Conservation (phyloP, 257 asterid genomes). For the Primulina tabacum region DNA sequence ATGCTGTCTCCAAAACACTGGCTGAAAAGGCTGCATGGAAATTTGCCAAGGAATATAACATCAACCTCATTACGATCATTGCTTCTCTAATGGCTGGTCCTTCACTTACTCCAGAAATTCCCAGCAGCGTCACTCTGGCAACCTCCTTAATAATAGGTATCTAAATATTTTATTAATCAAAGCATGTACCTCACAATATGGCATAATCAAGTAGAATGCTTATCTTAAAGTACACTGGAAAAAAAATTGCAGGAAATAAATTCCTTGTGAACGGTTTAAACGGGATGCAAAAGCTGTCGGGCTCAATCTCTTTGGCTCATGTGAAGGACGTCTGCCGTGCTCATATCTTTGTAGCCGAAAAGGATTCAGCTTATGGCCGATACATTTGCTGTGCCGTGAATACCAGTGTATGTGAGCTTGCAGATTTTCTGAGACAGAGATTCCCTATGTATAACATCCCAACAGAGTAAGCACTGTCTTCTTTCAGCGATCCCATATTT, state of each 20-base stretch:
- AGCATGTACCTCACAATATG: too few relatives aligned
- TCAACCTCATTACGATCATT: conserved; percentile 26
- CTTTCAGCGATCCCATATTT: neutral
- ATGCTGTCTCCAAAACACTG: conserved; percentile 33
- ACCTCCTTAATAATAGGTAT: conserved; percentile 22
- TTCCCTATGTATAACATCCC: neutral
- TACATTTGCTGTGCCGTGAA: neutral
- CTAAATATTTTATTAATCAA: too few relatives aligned
- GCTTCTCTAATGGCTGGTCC: conserved; percentile 33
- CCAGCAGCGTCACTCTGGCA: conserved; percentile 24
- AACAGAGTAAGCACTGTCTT: neutral
- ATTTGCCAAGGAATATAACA: conserved; percentile 25
- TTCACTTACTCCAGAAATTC: conserved; percentile 24
- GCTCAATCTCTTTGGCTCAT: neutral
- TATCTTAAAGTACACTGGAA: too few relatives aligned
- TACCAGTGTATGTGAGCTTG: neutral
- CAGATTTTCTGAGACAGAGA: neutral
- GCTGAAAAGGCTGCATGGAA: conserved; percentile 38
- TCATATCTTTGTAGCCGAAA: conserved; percentile 31
- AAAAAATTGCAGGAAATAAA: neutral
- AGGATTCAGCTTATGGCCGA: neutral
- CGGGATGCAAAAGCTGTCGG: neutral
- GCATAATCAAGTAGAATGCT: too few relatives aligned
- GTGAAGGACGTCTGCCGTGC: neutral
- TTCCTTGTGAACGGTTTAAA: neutral